Base-by-base conservation (phyloP, 2,329 filamentous ascomycete genomes). In the Fusarium nematophilum region DNA sequence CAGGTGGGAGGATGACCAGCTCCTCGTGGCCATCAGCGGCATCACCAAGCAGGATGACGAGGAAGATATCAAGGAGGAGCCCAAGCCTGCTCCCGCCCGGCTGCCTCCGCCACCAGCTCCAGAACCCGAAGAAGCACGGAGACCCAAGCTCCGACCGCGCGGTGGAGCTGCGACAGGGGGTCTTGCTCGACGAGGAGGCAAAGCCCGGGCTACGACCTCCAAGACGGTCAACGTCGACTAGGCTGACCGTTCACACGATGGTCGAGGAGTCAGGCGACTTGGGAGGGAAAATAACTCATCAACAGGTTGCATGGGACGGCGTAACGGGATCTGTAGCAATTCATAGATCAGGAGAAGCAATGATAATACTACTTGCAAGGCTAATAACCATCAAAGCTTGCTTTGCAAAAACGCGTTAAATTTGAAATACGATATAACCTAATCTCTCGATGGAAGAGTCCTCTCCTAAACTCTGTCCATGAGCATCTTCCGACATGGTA, bases 21-120 rank as follows among this genome's bases (percentile, higher is more conserved):
- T 82, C 36, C 71, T 83, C 49, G 75, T 79, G 66, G 78, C 79
- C 9, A 75, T 83, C 13, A 81, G 78, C 53, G 79, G 78, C 5
- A 78, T 81, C 40, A 69, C 70, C 59, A 75, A 75, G 57, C 67
- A 71, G 1, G 73, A 73, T 4, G 63, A 64, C 1, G 52, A 66
- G 39, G 62, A 64, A 3, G 61, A 52, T n/a, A 45, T 68, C 36
- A 73, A 73, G 46, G 54, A 67, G 25, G 73, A 75, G 33, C 64
- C 66, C 4, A 69, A 67, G 47, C 58, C 64, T 17, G 53, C 67
- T 9, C 46, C 59, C 8, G 27, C 50, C n/a, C 27, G 48, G n/a
- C 53, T 69, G 14, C 57, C 62, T 9, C 57, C 34, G 26, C 64
- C 53, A 37, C 30, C 52, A 6, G 44, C 43, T 9, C 56, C 53